Conservation (phyloP, 2,329 filamentous ascomycete genomes). For the Colletotrichum filicis region DNA sequence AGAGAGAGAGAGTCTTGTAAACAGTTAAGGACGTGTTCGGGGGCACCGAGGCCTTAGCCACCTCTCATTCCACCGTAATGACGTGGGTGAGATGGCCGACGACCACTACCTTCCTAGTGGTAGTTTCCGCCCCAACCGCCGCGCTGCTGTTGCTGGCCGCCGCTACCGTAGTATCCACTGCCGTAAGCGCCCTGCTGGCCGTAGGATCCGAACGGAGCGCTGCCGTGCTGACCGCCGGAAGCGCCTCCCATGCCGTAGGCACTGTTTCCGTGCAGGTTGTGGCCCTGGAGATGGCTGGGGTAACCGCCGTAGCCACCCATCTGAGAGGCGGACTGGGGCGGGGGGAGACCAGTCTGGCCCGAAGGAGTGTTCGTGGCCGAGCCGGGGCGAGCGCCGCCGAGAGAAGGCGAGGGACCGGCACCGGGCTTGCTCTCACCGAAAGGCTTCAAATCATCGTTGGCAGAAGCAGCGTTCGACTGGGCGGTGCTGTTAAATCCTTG, state of each 20-base stretch:
- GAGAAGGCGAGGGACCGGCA: slow-evolving; percentile 66
- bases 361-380: slow-evolving; percentile 66
- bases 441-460: slow-evolving; percentile 67
- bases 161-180: slow-evolving; percentile 57
- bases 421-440: slow-evolving; percentile 66
- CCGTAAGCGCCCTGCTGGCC: slow-evolving; percentile 58
- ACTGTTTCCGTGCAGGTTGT: slow-evolving; percentile 64
- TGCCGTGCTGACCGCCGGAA: slow-evolving; percentile 62
- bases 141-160: slow-evolving; percentile 53
- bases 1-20: slow-evolving; percentile 26
- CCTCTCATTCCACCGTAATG: background rate
- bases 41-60: slow-evolving; percentile 12
- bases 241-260: slow-evolving; percentile 66
- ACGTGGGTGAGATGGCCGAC: slow-evolving; percentile 28
- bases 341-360: slow-evolving; percentile 63
- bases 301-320: slow-evolving; percentile 67
- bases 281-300: slow-evolving; percentile 64
- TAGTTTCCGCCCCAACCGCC: slow-evolving; percentile 72
- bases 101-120: slow-evolving; percentile 54
- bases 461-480: slow-evolving; percentile 56
- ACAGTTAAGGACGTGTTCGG: slow-evolving; percentile 9
- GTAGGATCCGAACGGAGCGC: slow-evolving; percentile 65
- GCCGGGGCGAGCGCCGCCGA: slow-evolving; percentile 66
- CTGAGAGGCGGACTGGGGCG: slow-evolving; percentile 64
- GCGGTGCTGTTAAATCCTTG: slow-evolving; percentile 64